Evolutionary conservation across 257 asterid genomes (phyloP).

Genomic region (Asclepias syriaca): DNA sequence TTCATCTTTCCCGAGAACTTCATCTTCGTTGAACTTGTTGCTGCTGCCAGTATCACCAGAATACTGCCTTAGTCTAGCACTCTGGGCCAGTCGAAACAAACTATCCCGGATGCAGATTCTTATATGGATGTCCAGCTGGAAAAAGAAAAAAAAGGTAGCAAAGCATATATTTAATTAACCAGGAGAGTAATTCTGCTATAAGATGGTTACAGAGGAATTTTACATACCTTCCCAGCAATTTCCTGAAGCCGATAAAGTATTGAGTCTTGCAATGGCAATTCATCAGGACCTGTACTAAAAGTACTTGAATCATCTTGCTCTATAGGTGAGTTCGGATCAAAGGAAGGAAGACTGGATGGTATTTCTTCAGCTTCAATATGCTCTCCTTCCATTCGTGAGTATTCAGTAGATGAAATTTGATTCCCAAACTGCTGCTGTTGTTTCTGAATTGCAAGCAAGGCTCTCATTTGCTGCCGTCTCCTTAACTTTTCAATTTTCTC

Average conservation of each 20-base stretch:
- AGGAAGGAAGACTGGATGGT: slow-evolving; percentile 34
- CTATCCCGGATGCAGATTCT: slow-evolving; percentile 81
- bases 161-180: neutral
- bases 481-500: slow-evolving; percentile 87
- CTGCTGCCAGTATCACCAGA: slow-evolving; percentile 43
- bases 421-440: slow-evolving; percentile 73
- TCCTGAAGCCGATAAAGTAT: slow-evolving; percentile 80
- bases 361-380: slow-evolving; percentile 41
- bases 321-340: slow-evolving; percentile 43
- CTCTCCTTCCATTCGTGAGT: slow-evolving; percentile 47
- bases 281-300: slow-evolving; percentile 31
- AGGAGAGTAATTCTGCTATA: slow-evolving; percentile 13
- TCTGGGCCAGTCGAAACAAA: slow-evolving; percentile 74
- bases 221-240: slow-evolving; percentile 52
- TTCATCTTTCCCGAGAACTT: slow-evolving; percentile 35
- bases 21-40: slow-evolving; percentile 41
- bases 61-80: slow-evolving; percentile 66
- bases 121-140: slow-evolving; percentile 66
- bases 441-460: slow-evolving; percentile 78
- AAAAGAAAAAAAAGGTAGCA: slow-evolving; percentile 8
- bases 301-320: slow-evolving; percentile 53
- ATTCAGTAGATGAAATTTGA: slow-evolving; percentile 39
- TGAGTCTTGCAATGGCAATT: slow-evolving; percentile 55
- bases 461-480: slow-evolving; percentile 86
- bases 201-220: neutral